These are phyloP conservation scores for Hypoxylon sp. DNA, from an alignment of 2,329 filamentous ascomycete species.

Conservation along the genomic window DNA sequence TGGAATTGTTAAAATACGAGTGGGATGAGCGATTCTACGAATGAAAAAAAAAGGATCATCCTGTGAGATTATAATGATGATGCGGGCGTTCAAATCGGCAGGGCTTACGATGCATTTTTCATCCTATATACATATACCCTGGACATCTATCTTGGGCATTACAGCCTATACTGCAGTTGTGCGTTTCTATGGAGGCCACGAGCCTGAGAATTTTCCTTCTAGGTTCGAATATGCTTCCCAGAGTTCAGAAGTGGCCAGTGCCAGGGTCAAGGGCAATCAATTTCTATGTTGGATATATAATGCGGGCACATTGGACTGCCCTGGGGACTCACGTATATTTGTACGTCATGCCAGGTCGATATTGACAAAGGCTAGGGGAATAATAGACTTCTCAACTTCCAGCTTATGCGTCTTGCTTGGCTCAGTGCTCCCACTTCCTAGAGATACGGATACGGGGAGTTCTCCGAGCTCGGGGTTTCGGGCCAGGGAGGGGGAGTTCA, in stretches of 20 bases:
- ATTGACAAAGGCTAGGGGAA: background rate
- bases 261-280: conserved; percentile 15
- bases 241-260: conserved; percentile 24
- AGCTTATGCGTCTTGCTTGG: background rate
- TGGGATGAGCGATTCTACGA: conserved; percentile 53
- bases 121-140: conserved; percentile 35
- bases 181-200: conserved; percentile 7
- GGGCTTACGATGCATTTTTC: conserved; percentile 6
- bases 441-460: too few species aligned
- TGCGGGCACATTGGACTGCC: too few species aligned
- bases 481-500: conserved; percentile 34
- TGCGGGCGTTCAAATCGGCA: conserved; percentile 29
- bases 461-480: conserved; percentile 28
- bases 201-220: conserved; percentile 4
- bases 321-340: conserved; percentile 4
- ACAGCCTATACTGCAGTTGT: background rate
- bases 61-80: conserved; percentile 1
- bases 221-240: conserved; percentile 17
- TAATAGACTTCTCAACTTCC: conserved; percentile 28
- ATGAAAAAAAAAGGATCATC: conserved; percentile 30
- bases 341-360: conserved; percentile 1
- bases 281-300: conserved; percentile 3
- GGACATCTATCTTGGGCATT: conserved; percentile 22
- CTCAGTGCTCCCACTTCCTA: conserved; percentile 3
- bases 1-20: conserved; percentile 41